Percentiles rank a stretch among this genome's conserved stretches.
These are phyloP conservation scores for Lantana camara DNA, from an alignment of 257 asterid species.

Conservation along the genomic window DNA sequence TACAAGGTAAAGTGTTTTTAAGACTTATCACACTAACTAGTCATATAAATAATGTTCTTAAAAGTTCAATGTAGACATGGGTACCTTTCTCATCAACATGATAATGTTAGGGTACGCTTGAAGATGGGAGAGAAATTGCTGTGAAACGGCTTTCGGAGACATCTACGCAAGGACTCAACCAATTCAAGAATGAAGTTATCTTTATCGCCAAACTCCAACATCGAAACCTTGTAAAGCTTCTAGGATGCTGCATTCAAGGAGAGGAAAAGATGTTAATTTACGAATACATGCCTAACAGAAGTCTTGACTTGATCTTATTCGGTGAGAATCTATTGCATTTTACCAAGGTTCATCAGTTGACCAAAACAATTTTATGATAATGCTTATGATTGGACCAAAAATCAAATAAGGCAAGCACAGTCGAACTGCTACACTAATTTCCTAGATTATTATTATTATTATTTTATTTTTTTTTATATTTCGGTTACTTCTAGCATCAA, in stretches of 20 bases:
- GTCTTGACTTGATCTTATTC: conserved; percentile 33
- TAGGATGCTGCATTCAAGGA: conserved; percentile 31
- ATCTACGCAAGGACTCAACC: conserved; percentile 34
- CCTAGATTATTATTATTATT: too few species aligned
- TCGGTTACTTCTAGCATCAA: neutral
- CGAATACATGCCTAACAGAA: conserved; percentile 35
- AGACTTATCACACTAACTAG: neutral
- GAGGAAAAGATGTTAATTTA: conserved; percentile 37
- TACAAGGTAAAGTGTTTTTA: neutral
- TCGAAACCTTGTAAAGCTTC: conserved; percentile 33
- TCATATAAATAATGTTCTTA: neutral
- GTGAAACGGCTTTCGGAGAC: conserved; percentile 29
- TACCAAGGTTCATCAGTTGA: too few species aligned
- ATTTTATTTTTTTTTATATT: too few species aligned
- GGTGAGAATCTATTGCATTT: conserved; percentile 12
- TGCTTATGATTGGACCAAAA: neutral
- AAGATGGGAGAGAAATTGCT: conserved; percentile 29
- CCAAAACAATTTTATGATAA: neutral
- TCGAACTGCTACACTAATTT: neutral
- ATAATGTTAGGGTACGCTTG: conserved; percentile 20
- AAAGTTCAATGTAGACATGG: neutral
- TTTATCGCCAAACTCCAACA: conserved; percentile 41
- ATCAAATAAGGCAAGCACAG: conserved; percentile 17
- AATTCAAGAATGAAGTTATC: conserved; percentile 39
- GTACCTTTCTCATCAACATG: too few species aligned